Conservation (phyloP, 2,329 filamentous ascomycete genomes). For the Huntiella savannae region DNA sequence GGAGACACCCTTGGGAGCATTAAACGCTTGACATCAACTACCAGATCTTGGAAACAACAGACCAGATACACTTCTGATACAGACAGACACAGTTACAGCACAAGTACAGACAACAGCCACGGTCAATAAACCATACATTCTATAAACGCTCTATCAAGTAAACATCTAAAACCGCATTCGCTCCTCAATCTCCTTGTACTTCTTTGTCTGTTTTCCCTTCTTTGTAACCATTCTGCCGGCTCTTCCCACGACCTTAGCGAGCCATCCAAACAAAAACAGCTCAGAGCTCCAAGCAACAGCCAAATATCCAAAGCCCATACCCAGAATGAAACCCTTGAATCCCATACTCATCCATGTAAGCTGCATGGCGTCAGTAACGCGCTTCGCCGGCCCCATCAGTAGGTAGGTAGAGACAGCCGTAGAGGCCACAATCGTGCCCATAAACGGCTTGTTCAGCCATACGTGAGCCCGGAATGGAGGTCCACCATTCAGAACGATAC, state of each 20-base stretch:
- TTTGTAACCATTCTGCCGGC: conserved; percentile 37
- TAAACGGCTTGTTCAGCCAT: conserved; percentile 67
- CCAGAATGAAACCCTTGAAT: conserved; percentile 57
- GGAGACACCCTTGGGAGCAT: conserved; percentile 95
- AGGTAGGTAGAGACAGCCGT: conserved; percentile 57
- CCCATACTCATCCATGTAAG: conserved; percentile 54
- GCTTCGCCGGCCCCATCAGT: conserved; percentile 52
- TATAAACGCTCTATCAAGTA: not conserved
- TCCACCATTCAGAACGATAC: conserved; percentile 78
- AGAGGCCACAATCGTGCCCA: conserved; percentile 52
- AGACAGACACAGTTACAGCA: not conserved
- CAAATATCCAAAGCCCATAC: conserved; percentile 52
- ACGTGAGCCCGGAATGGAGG: conserved; percentile 72
- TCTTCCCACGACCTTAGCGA: conserved; percentile 50
- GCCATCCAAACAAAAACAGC: conserved; percentile 43
- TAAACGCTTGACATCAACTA: conserved; percentile 24
- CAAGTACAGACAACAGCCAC: not conserved
- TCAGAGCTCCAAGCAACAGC: conserved; percentile 52
- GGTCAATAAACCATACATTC: not conserved
- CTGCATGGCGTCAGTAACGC: conserved; percentile 62
- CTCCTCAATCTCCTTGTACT: conserved; percentile 68
- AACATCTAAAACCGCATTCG: conserved; percentile 16
- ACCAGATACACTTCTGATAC: not conserved
- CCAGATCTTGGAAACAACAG: too few species aligned
- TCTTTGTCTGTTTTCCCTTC: conserved; percentile 58